Base-by-base conservation (phyloP, 768 basidiomycete genomes). In the Mycena alexandri region DNA sequence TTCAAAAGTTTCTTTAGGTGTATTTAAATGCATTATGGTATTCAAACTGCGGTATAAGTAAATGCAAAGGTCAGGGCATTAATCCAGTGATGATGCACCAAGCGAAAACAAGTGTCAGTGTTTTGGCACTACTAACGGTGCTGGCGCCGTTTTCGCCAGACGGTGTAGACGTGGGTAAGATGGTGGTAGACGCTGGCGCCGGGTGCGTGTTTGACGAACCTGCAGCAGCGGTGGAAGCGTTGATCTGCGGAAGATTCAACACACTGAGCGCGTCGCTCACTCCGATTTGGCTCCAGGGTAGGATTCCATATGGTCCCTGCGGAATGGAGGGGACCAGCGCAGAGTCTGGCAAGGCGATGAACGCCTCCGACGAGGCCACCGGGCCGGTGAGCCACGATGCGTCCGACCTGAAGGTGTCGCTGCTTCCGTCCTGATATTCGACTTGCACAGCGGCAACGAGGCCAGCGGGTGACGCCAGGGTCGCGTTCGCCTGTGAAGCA, bases 271-370 rank as follows among this genome's bases (percentile, higher is more conserved):
- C 59, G 13, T 61, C 59, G 21, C 24, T 24, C 10, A n/a, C 24
- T 11, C 48, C 48, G 14, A 61, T 50, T 13, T 61, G 21, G 2
- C 33, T 25, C 59, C 59, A 61, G 2, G 59, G 59, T 34, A 16
- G 16, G 16, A 41, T 21, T 25, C 59, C 48, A 36, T 42, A 61
- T 17, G 47, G 1, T 3, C 59, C 59, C 36, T 61, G 59, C 17
- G 19, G 1, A 10, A 42, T 33, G 48, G 48, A 22, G 17, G 59
- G 38, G 48, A 12, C 47, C 0, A 61, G 38, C 14, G 14, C 21
- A 7, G 59, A 41, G 59, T 61, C 59, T 2, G 59, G 2, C 24
- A 24, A 19, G 3, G 24, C 24, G 25, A 68, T 61, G 44, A 68
- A 68, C 2, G 55, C 10, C 19, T 25, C 8, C 11, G 21, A 22